Evolutionary conservation across 106 monocot genomes (phyloP).

Genomic region (Dioscorea alata): DNA sequence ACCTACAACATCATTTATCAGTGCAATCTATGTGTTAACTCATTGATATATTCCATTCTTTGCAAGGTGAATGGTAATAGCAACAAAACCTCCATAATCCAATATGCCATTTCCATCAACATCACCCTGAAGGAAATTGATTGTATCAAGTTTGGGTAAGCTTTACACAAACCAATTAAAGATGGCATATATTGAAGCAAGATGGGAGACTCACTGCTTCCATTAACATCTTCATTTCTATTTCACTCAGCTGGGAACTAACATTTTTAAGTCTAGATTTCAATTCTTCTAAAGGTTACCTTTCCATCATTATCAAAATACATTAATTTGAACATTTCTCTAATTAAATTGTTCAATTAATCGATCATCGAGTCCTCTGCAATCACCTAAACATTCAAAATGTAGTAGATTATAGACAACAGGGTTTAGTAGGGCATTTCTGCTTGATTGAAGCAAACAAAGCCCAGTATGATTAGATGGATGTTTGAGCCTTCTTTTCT

Average conservation of each 20-base stretch:
- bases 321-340: slow-evolving; percentile 63
- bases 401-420: too few relatives aligned
- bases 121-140: slow-evolving; percentile 32
- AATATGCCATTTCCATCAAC: slow-evolving; percentile 53
- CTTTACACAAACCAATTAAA: too few relatives aligned
- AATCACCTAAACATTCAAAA: slow-evolving; percentile 40
- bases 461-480: too few relatives aligned
- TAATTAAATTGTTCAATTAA: slow-evolving; percentile 60
- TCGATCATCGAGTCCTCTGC: slow-evolving; percentile 62
- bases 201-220: slow-evolving; percentile 50
- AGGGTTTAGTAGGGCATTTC: too few relatives aligned
- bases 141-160: too few relatives aligned
- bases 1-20: too few relatives aligned
- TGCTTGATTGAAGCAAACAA: too few relatives aligned
- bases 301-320: slow-evolving; percentile 63
- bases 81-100: slow-evolving; percentile 63
- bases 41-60: slow-evolving; percentile 42
- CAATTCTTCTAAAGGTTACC: slow-evolving; percentile 64
- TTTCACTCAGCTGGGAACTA: slow-evolving; percentile 52
- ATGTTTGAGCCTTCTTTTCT: too few relatives aligned
- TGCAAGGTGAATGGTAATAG: slow-evolving; percentile 51
- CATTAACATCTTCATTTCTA: slow-evolving; percentile 76
- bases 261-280: slow-evolving; percentile 61
- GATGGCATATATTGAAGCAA: background rate
- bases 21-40: too few relatives aligned